A percentile compares a stretch with the other conserved stretches of the same genome.
Conservation (phyloP, 768 basidiomycete species). For the Leccinum broughii region DNA sequence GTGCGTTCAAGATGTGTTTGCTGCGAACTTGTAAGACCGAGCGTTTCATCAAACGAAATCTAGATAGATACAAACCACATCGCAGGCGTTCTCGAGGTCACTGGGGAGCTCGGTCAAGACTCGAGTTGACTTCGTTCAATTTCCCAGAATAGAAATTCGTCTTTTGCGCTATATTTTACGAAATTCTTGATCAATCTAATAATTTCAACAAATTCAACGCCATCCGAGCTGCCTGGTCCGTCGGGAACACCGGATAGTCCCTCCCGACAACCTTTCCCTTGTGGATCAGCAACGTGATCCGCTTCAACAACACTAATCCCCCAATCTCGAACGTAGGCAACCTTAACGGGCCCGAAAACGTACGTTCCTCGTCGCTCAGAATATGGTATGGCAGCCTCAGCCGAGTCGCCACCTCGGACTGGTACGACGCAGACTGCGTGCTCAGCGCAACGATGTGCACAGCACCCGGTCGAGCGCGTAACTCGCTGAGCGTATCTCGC, state of each 20-base stretch:
- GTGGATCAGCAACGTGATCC: slow-evolving; percentile 21
- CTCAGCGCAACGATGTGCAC: slow-evolving; percentile 22
- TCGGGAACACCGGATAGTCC: slow-evolving; percentile 27
- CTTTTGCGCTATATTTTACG: neutral
- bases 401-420: slow-evolving; percentile 18
- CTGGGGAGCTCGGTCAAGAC: too few relatives aligned
- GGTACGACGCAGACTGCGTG: slow-evolving; percentile 21
- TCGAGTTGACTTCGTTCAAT: neutral
- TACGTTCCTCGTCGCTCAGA: slow-evolving; percentile 16
- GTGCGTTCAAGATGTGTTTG: slow-evolving; percentile 95
- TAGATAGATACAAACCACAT: slow-evolving; percentile 30
- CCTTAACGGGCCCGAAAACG: slow-evolving; percentile 11
- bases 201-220: slow-evolving; percentile 7
- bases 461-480: slow-evolving; percentile 1
- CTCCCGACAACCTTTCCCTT: slow-evolving; percentile 12
- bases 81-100: neutral
- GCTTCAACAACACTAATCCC: slow-evolving; percentile 20
- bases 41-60: neutral
- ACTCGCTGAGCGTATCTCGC: slow-evolving; percentile 11
- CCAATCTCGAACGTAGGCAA: slow-evolving; percentile 23
- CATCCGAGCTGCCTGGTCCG: slow-evolving; percentile 18
- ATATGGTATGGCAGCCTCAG: slow-evolving; percentile 22
- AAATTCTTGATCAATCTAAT: neutral
- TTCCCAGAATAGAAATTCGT: slow-evolving; percentile 7
- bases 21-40: slow-evolving; percentile 39